Conservation (phyloP, 1,284 basidiomycete species). For the Xerocomus minutiporus region DNA sequence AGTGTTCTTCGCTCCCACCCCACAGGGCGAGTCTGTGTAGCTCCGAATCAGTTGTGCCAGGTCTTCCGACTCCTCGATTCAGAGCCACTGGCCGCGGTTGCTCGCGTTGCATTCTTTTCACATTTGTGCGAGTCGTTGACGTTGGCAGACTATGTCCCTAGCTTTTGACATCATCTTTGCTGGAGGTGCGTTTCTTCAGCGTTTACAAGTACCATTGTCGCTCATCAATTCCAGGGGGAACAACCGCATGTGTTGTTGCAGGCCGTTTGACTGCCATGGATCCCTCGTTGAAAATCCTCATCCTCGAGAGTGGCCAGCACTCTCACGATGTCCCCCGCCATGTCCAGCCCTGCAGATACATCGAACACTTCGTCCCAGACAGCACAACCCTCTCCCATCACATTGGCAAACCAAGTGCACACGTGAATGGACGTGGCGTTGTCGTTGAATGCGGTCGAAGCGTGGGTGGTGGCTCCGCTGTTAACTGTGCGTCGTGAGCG, state of each 20-base stretch:
- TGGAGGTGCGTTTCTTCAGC: background rate
- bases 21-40: too few relatives aligned
- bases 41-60: too few relatives aligned
- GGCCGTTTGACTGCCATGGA: conserved; percentile 40
- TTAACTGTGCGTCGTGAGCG: conserved; percentile 20
- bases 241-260: conserved; percentile 28
- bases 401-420: conserved; percentile 36
- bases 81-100: too few relatives aligned
- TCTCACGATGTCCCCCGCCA: conserved; percentile 44
- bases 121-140: too few relatives aligned
- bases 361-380: conserved; percentile 32
- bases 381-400: conserved; percentile 42
- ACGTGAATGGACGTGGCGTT: background rate
- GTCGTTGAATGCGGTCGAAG: conserved; percentile 35
- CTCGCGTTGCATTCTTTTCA: too few relatives aligned
- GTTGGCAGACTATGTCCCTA: background rate
- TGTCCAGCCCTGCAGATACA: conserved; percentile 46
- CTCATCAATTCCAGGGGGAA: background rate
- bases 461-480: conserved; percentile 55
- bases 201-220: too few relatives aligned
- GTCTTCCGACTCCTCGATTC: too few relatives aligned
- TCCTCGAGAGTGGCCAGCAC: conserved; percentile 45
- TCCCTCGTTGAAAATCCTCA: conserved; percentile 39
- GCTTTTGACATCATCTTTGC: conserved; percentile 1
- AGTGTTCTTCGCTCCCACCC: too few relatives aligned